These are phyloP conservation scores for Fraxinus ornus DNA, from an alignment of 305 asterid species.

Conservation along the genomic window DNA sequence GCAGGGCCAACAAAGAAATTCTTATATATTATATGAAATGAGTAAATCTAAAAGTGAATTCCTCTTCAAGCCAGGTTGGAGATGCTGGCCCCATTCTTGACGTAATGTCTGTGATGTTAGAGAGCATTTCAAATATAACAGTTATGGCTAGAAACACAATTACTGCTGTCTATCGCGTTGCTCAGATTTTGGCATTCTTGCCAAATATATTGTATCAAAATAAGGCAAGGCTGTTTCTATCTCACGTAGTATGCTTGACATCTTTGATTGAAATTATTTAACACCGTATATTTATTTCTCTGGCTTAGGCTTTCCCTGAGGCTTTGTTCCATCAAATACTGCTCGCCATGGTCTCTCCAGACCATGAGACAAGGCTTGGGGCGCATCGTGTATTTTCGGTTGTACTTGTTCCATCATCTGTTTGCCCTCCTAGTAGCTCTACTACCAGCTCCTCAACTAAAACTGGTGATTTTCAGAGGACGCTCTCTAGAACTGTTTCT, in stretches of 20 bases:
- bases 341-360: slow-evolving; percentile 69
- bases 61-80: slow-evolving; percentile 63
- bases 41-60: slow-evolving; percentile 25
- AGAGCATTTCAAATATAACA: slow-evolving; percentile 71
- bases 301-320: slow-evolving; percentile 72
- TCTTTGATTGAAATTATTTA: slow-evolving; percentile 12
- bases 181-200: slow-evolving; percentile 76
- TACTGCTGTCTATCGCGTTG: slow-evolving; percentile 76
- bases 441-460: slow-evolving; percentile 27
- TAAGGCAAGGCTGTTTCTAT: slow-evolving; percentile 55
- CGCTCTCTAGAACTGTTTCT: slow-evolving; percentile 72
- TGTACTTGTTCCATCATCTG: slow-evolving; percentile 81
- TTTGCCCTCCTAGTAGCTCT: slow-evolving; percentile 47
- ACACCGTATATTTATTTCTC: slow-evolving; percentile 14
- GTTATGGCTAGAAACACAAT: slow-evolving; percentile 83
- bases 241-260: slow-evolving; percentile 10
- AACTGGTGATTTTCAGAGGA: slow-evolving; percentile 49
- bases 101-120: slow-evolving; percentile 95
- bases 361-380: slow-evolving; percentile 75
- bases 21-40: slow-evolving; percentile 11
- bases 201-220: slow-evolving; percentile 72
- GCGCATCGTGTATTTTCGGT: slow-evolving; percentile 79
- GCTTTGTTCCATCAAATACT: slow-evolving; percentile 78
- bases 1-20: not conserved
- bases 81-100: slow-evolving; percentile 96